Evolutionary conservation across 1,284 basidiomycete genomes (phyloP).

Genomic region (Neonothopanus nambi): DNA sequence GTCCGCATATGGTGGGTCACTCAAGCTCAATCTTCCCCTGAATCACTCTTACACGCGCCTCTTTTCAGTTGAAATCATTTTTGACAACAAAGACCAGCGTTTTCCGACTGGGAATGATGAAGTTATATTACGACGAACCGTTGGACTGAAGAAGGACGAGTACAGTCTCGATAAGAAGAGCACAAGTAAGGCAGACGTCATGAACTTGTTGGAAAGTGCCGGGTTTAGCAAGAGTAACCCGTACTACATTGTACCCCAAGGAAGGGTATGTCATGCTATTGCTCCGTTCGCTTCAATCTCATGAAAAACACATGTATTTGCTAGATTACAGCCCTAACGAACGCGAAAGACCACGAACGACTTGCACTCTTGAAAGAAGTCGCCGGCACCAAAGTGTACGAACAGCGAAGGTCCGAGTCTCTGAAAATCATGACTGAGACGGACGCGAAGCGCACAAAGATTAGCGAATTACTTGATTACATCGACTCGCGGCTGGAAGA

Average conservation of each 20-base stretch:
- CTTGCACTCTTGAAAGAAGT: conserved; percentile 96
- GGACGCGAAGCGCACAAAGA: conserved; percentile 89
- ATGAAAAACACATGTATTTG: neutral
- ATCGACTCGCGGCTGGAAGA: conserved; percentile 90
- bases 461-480: conserved; percentile 86
- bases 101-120: conserved; percentile 89
- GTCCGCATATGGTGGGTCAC: conserved; percentile 81
- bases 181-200: conserved; percentile 94
- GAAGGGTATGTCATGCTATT: conserved; percentile 64
- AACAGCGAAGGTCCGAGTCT: conserved; percentile 90
- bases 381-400: conserved; percentile 97
- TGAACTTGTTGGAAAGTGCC: conserved; percentile 93
- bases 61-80: conserved; percentile 75
- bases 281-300: neutral
- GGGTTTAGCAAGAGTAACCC: conserved; percentile 98
- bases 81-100: conserved; percentile 88
- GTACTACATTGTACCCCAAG: conserved; percentile 99
- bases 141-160: conserved; percentile 98
- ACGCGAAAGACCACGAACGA: conserved; percentile 95
- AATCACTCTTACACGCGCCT: conserved; percentile 5
- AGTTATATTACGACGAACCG: conserved; percentile 87
- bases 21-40: neutral
- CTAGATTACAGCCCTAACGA: conserved; percentile 94
- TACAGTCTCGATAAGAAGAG: conserved; percentile 97
- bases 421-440: conserved; percentile 97